Conservation (phyloP, 345 rosid species). For the Sonneratia caseolaris region DNA sequence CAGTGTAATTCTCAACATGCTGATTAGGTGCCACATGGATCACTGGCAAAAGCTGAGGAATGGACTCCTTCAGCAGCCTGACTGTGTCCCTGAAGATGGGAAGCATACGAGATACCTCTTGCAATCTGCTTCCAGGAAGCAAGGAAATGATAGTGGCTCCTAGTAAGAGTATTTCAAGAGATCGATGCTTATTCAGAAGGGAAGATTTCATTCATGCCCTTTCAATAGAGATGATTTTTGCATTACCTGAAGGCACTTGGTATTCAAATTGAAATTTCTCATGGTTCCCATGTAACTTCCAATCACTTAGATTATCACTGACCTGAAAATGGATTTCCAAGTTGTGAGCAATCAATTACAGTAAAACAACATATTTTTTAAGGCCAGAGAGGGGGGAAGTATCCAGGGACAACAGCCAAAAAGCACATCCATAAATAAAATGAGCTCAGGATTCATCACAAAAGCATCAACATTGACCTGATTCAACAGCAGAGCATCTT, state of each 20-base stretch:
- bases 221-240: constrained; percentile 2
- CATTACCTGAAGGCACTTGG: constrained; percentile 53
- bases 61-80: constrained; percentile 36
- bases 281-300: constrained; percentile 39
- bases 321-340: constrained; percentile 29
- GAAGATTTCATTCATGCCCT: background rate
- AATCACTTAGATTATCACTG: constrained; percentile 22
- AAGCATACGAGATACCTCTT: constrained; percentile 83
- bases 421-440: background rate
- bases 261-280: constrained; percentile 31
- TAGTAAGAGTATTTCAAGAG: constrained; percentile 10
- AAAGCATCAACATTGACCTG: constrained; percentile 27
- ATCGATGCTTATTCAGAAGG: background rate
- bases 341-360: background rate
- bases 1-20: constrained; percentile 48
- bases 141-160: constrained; percentile 59
- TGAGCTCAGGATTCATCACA: background rate
- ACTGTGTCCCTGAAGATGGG: constrained; percentile 56
- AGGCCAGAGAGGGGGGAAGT: background rate
- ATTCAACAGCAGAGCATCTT: constrained; percentile 53
- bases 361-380: background rate
- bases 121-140: constrained; percentile 94
- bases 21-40: constrained; percentile 75
- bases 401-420: background rate
- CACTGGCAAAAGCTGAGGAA: constrained; percentile 38